Conservation (phyloP, 192 early-diverging fungal species). For the Coemansia reversa region DNA sequence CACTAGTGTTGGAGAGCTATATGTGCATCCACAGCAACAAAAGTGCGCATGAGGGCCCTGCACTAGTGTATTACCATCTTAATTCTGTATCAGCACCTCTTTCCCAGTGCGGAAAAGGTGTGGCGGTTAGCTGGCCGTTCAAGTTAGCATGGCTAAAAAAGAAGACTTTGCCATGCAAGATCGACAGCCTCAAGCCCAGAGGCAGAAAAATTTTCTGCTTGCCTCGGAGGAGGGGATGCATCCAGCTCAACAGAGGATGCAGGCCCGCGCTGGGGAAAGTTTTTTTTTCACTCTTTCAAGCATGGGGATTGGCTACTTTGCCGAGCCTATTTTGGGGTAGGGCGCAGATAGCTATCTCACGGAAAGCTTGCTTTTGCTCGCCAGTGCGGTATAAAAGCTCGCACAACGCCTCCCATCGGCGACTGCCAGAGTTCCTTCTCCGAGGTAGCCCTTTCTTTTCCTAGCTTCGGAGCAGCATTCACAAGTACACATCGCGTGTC, state of each 20-base stretch:
- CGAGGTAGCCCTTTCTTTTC: conserved; percentile 53
- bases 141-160: not conserved
- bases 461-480: conserved; percentile 49
- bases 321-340: not conserved
- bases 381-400: conserved; percentile 39
- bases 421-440: conserved; percentile 54
- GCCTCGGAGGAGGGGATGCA: not conserved
- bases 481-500: conserved; percentile 34
- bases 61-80: not conserved
- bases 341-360: not conserved
- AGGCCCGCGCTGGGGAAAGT: not conserved
- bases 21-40: not conserved
- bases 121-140: not conserved
- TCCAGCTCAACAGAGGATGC: conserved; percentile 1
- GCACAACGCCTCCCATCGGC: conserved; percentile 9
- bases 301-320: not conserved
- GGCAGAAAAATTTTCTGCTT: not conserved
- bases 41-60: too few relatives aligned
- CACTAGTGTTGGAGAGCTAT: not conserved
- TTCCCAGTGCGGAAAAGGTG: not conserved
- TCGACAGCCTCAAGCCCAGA: not conserved
- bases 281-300: not conserved
- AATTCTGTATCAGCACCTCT: not conserved
- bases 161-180: not conserved
- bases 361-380: not conserved